phyloP scores from a whole-genome alignment of 2,329 filamentous ascomycete species.

The Fusarium foetens region DNA sequence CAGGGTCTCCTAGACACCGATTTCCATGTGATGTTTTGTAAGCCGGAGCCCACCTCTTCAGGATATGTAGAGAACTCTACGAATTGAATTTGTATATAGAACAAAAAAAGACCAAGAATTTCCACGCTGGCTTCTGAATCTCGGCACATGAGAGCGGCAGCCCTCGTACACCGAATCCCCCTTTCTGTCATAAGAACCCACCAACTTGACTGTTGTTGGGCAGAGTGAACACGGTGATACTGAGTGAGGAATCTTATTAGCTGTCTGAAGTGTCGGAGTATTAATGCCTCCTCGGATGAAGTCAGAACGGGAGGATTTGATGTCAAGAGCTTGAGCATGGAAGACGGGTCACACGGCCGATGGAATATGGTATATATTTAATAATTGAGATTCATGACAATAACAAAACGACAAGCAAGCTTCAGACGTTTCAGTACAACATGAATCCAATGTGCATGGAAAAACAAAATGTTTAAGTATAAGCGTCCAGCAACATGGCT shows the following conservation, averaged over 20 bases:
- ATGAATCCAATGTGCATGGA: too few species aligned
- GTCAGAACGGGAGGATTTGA: neutral
- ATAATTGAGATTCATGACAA: too few species aligned
- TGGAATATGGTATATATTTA: neutral
- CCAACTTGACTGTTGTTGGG: fast-evolving
- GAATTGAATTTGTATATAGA: fast-evolving
- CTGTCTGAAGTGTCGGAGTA: neutral
- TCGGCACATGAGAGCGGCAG: neutral
- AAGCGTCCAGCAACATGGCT: too few species aligned
- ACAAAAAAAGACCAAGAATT: fast-evolving
- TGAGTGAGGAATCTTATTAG: fast-evolving
- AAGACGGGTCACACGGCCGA: neutral
- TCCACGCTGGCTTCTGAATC: fast-evolving
- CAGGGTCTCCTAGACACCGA: neutral
- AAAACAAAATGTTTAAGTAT: too few species aligned
- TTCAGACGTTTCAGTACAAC: too few species aligned
- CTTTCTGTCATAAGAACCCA: neutral
- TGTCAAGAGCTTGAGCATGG: neutral
- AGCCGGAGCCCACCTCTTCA: neutral
- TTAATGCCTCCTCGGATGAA: neutral
- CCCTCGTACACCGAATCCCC: fast-evolving
- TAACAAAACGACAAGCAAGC: too few species aligned
- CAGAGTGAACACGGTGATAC: neutral
- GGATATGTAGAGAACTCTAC: fast-evolving
- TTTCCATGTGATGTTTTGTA: neutral